phyloP scores from a whole-genome alignment of 768 basidiomycete species.

The Sporobolomyces roseus region DNA sequence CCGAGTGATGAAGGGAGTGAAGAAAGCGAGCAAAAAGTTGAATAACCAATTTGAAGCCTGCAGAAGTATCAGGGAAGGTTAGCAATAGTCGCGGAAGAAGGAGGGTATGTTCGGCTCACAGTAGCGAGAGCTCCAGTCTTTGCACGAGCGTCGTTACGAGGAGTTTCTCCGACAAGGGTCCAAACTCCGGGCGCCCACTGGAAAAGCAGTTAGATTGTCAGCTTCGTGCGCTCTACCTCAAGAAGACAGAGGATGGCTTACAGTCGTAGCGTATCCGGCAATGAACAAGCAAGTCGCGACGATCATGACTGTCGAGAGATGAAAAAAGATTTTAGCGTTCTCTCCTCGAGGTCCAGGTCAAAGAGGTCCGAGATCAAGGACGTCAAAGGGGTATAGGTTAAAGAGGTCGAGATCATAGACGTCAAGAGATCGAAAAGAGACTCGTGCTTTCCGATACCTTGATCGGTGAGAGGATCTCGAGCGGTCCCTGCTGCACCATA shows the following conservation, averaged over 20 bases:
- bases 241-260: background rate
- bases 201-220: too few relatives aligned
- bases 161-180: constrained; percentile 69
- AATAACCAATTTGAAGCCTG: constrained; percentile 50
- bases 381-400: too few relatives aligned
- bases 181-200: constrained; percentile 67
- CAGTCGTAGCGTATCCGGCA: constrained; percentile 63
- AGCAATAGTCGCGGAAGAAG: too few relatives aligned
- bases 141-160: constrained; percentile 62
- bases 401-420: too few relatives aligned
- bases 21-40: constrained; percentile 53
- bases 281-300: constrained; percentile 69
- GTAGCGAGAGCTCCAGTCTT: constrained; percentile 58
- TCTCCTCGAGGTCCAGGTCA: too few relatives aligned
- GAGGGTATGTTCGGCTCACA: too few relatives aligned
- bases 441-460: constrained; percentile 58
- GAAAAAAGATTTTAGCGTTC: background rate
- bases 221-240: too few relatives aligned
- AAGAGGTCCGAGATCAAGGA: too few relatives aligned
- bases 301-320: constrained; percentile 56
- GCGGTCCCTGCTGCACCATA: constrained; percentile 70
- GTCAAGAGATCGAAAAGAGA: too few relatives aligned
- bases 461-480: constrained; percentile 55
- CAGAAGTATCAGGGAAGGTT: too few relatives aligned
- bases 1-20: constrained; percentile 68